Evolutionary conservation across 352 stramenopile genomes (phyloP).

Genomic region (Phytophthora idaei): DNA sequence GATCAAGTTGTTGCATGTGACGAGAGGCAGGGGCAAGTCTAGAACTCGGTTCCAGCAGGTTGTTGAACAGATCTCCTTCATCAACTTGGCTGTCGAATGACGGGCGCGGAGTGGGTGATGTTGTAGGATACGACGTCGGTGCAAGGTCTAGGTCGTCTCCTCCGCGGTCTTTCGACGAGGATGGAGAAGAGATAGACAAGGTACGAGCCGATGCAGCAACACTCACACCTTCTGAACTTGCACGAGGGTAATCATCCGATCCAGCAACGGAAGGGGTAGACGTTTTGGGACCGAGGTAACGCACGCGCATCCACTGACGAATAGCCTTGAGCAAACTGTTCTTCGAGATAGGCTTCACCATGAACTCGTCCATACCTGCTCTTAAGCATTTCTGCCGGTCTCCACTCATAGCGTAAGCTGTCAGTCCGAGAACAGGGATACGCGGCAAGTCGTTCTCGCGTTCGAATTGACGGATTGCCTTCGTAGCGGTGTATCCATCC

Average conservation of each 20-base stretch:
- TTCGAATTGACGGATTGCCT: conserved; percentile 67
- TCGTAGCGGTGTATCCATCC: conserved; percentile 78
- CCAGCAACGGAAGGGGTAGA: conserved; percentile 22
- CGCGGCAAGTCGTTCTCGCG: conserved; percentile 60
- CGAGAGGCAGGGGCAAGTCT: conserved; percentile 63
- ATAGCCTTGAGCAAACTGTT: conserved; percentile 65
- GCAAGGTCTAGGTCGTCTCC: conserved; percentile 23
- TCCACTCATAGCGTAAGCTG: conserved; percentile 76
- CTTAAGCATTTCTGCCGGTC: conserved; percentile 77
- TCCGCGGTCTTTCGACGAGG: conserved; percentile 24
- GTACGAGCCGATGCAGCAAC: conserved; percentile 13
- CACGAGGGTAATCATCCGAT: conserved; percentile 32
- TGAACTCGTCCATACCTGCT: conserved; percentile 80
- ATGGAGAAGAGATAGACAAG: conserved; percentile 20
- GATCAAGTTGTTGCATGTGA: conserved; percentile 82
- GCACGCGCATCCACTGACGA: conserved; percentile 68
- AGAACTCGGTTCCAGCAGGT: conserved; percentile 12
- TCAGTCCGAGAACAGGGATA: conserved; percentile 73
- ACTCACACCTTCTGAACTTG: conserved; percentile 19
- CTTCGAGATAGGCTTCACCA: conserved; percentile 82
- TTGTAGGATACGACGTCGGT: conserved; percentile 32
- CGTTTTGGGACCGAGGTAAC: conserved; percentile 49
- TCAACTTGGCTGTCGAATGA: conserved; percentile 40
- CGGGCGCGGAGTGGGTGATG: conserved; percentile 38
- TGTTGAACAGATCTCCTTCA: conserved; percentile 26